These are phyloP conservation scores for Lepidium aucheri DNA, from an alignment of 345 rosid genomes.

Conservation along the genomic window DNA sequence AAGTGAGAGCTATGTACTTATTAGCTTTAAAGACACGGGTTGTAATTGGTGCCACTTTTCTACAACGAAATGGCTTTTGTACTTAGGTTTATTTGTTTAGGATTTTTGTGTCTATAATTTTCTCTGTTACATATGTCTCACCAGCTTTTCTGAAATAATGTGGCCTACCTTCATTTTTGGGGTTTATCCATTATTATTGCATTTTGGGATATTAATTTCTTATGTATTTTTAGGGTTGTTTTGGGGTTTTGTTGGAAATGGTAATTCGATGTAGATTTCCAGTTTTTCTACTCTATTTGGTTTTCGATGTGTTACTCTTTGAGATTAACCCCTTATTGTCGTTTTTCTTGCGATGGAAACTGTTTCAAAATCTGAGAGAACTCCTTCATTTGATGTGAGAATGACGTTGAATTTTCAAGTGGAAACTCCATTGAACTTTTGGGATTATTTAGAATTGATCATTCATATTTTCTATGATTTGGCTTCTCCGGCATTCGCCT, in stretches of 20 bases:
- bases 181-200: not conserved
- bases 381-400: not conserved
- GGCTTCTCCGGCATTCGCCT: not conserved
- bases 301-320: not conserved
- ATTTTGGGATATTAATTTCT: not conserved
- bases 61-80: too few relatives aligned
- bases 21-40: too few relatives aligned
- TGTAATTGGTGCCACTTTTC: too few relatives aligned
- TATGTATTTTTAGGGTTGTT: not conserved
- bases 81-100: too few relatives aligned
- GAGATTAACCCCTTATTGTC: too few relatives aligned
- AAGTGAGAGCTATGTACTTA: too few relatives aligned
- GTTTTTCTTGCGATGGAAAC: not conserved
- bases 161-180: slow-evolving; percentile 4
- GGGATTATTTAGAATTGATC: not conserved
- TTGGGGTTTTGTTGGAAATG: not conserved
- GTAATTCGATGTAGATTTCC: slow-evolving; percentile 12
- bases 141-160: too few relatives aligned
- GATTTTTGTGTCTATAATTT: too few relatives aligned
- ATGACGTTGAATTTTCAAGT: not conserved
- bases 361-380: not conserved
- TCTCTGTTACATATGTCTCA: too few relatives aligned
- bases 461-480: not conserved
- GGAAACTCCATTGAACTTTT: not conserved
- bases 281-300: not conserved